These are phyloP conservation scores for Novakomyces olei DNA, from an alignment of 805 yeast species.

Conservation along the genomic window DNA sequence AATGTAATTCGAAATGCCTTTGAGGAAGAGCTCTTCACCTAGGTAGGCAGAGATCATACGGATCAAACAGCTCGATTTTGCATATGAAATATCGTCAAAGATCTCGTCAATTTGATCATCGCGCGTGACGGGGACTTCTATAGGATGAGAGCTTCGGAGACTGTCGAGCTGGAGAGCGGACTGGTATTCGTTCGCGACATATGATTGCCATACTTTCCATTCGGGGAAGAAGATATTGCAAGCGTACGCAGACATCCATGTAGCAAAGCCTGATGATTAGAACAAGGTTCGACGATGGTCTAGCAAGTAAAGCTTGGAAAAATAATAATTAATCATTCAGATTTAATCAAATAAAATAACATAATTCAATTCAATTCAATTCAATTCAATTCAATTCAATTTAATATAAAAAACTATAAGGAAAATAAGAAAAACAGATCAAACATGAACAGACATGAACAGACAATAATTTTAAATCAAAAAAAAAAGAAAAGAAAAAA, in stretches of 20 bases:
- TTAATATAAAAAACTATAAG: too few species aligned
- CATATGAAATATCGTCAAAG: slow-evolving; percentile 60
- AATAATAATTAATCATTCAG: too few species aligned
- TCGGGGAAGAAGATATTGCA: slow-evolving; percentile 52
- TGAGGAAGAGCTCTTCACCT: slow-evolving; percentile 45
- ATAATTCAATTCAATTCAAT: too few species aligned
- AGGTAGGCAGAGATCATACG: slow-evolving; percentile 53
- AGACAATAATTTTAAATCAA: too few species aligned
- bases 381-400: too few species aligned
- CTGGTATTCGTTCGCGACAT: slow-evolving; percentile 57
- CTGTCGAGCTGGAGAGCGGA: slow-evolving; percentile 55
- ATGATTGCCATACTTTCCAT: slow-evolving; percentile 62
- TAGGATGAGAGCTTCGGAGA: slow-evolving; percentile 51
- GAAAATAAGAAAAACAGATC: too few species aligned
- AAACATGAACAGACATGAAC: too few species aligned
- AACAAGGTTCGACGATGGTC: too few species aligned
- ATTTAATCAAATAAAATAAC: too few species aligned
- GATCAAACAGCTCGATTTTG: slow-evolving; percentile 60
- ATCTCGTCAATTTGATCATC: slow-evolving; percentile 65
- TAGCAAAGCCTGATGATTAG: too few species aligned
- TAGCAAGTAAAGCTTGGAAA: too few species aligned
- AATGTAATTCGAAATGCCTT: slow-evolving; percentile 52
- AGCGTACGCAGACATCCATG: slow-evolving; percentile 59
- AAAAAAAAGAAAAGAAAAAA: too few species aligned
- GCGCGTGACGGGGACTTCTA: slow-evolving; percentile 57